Evolutionary conservation across 495 filamentous ascomycete genomes (phyloP), one percentile per base, ranked within the genome.

Genomic region (Letharia columbiana): DNA sequence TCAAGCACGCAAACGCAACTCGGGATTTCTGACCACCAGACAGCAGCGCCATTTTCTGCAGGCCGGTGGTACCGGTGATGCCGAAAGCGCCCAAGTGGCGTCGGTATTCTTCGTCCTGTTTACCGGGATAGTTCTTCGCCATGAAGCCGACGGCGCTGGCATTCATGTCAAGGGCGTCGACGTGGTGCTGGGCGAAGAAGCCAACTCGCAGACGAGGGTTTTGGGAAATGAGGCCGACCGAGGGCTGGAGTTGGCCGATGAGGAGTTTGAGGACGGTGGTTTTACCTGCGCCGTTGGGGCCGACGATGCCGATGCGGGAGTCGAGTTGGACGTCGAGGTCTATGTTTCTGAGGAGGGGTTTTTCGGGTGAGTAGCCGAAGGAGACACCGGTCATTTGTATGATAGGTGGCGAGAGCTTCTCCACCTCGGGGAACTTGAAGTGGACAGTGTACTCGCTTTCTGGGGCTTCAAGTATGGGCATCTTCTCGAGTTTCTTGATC

Each of bases 171-270:
- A 99, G 80, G 58, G 91, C 94, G 77, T 99, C 94, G 68, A 99
- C 92, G 79, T 99, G 94, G 75, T 99, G 94, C 76, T 99, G 94
- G 10, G 94, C 94, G 74, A 99, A 99, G 83, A 95, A 99, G 6
- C 92, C 94, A 66, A 98, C 82, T 50, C 94, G 84, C 44, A 99
- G 80, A 54, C 94, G 84, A 4, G 93, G 87, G 76, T 99, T 86
- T 70, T 90, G 86, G 6, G 90, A 92, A 62, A 99, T 94, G 52
- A 91, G 73, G 66, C 94, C 94, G 45, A 83, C 82, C 1, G 88
- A 89, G 4, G 94, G 84, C 63, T 84, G 70, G 4, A 99, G 83
- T 71, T 91, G 88, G 66, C 91, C 91, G 70, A 94, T 96, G 64
- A 99, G 87, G 5, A 99, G 84, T 73, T 96, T 96, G 67, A 99